Percentiles rank a stretch among this genome's conserved stretches.
These are phyloP conservation scores for Tulasnella sp. DNA, from an alignment of 768 basidiomycete genomes.

Conservation along the genomic window DNA sequence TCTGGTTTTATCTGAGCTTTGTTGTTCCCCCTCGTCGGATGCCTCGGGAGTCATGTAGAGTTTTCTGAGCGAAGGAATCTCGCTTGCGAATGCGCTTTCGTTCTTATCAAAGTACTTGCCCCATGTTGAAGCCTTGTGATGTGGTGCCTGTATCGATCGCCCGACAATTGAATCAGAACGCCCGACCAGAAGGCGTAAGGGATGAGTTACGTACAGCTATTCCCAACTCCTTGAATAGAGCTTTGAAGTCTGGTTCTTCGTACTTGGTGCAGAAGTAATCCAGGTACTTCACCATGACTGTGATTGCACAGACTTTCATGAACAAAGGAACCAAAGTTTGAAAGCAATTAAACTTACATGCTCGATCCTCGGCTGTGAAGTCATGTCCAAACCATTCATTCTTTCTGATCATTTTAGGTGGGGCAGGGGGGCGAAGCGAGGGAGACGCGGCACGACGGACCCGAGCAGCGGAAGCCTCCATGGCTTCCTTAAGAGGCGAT, in stretches of 20 bases:
- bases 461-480: neutral
- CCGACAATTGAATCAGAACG: too few species aligned
- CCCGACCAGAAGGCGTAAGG: too few species aligned
- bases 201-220: neutral
- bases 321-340: neutral
- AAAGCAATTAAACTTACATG: constrained; percentile 4
- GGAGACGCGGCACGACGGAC: too few species aligned
- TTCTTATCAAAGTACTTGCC: constrained; percentile 8
- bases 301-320: neutral
- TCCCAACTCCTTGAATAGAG: constrained; percentile 6
- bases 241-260: constrained; percentile 7
- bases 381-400: constrained; percentile 13
- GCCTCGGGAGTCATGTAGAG: neutral
- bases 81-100: neutral
- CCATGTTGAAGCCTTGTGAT: constrained; percentile 7
- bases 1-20: neutral
- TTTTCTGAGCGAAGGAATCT: neutral
- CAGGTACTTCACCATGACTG: constrained; percentile 6
- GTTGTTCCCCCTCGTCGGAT: constrained; percentile 3
- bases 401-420: neutral
- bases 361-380: constrained; percentile 7
- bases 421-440: neutral
- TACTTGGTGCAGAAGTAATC: neutral
- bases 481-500: neutral
- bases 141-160: constrained; percentile 10